Base-by-base conservation (phyloP, 176 grass and related monocot genomes). In the Calamus simplicifolius region DNA sequence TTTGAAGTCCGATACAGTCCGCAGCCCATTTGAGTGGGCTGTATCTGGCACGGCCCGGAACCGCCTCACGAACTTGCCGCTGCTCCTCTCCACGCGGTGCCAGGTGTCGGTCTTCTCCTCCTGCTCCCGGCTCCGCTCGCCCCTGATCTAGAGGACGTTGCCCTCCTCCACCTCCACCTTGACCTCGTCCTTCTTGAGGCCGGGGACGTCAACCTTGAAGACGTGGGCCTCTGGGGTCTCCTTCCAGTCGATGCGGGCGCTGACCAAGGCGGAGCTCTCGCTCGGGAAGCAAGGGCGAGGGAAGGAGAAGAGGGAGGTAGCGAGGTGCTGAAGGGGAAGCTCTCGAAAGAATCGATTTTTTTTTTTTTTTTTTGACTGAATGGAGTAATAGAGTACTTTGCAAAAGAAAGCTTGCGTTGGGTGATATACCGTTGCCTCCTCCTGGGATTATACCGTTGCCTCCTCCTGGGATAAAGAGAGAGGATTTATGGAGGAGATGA, bases 181-280 rank as follows among this genome's bases (percentile, higher is more conserved):
- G n/a, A n/a, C n/a, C n/a, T n/a, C n/a, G n/a, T n/a, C 56, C 56
- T 58, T 26, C 56, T 27, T 58, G 23, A 58, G 19, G 8, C 25
- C 56, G 10, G 56, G 56, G 23, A 58, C 25, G 19, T 58, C 56
- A 8, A 25, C 26, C 56, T 25, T 58, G 25, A 58, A 58, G 23
- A 58, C 56, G 56, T 29, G 56, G 8, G 56, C 56, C 56, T 58
- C 25, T 3, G 56, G 56, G 25, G 56, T 58, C 56, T 58, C 56
- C 56, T 27, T 58, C 25, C 56, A 58, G 56, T 58, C 26, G 25
- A 58, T 25, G 25, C 56, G 25, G 56, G 56, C 56, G 25, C 3
- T 25, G 56, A 13, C 15, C 0, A 58, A 58, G 56, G 56, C 25
- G 23, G 56, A 58, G 56, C 25, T 25, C 56, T 58, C 26, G 3